These are phyloP conservation scores for Aeschynomene evenia DNA, from an alignment of 306 rosid species.

Conservation along the genomic window DNA sequence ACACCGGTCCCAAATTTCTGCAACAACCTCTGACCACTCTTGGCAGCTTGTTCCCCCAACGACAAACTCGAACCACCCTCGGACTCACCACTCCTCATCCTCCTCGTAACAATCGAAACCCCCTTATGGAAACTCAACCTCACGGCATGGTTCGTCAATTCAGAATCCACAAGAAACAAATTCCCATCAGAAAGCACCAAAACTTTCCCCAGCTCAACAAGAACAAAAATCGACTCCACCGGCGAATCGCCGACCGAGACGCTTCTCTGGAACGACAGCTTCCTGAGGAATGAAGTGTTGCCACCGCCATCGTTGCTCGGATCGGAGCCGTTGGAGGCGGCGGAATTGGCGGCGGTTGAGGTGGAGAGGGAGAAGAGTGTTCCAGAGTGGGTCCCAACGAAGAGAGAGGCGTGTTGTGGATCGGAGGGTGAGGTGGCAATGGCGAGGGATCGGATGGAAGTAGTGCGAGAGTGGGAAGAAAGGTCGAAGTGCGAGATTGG, in stretches of 20 bases:
- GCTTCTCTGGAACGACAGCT: constrained; percentile 49
- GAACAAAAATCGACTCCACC: constrained; percentile 49
- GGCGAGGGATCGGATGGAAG: constrained; percentile 63
- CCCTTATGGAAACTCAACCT: constrained; percentile 65
- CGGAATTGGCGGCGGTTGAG: background rate
- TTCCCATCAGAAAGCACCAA: constrained; percentile 70
- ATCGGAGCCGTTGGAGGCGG: background rate
- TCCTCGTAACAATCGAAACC: constrained; percentile 53
- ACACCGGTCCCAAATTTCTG: constrained; percentile 71
- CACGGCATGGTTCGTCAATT: constrained; percentile 47
- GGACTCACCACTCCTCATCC: constrained; percentile 50
- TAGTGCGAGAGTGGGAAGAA: constrained; percentile 46
- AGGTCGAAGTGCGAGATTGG: constrained; percentile 66
- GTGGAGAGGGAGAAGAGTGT: constrained; percentile 57
- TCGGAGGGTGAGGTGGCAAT: constrained; percentile 46
- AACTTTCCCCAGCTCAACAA: constrained; percentile 53
- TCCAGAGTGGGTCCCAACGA: constrained; percentile 74
- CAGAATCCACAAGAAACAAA: constrained; percentile 61
- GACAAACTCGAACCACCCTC: constrained; percentile 42
- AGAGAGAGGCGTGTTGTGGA: constrained; percentile 39
- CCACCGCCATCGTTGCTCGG: background rate
- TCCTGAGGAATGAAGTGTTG: constrained; percentile 29
- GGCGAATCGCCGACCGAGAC: constrained; percentile 53
- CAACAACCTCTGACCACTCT: constrained; percentile 57
- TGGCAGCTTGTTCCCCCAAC: constrained; percentile 34